Conservation (phyloP, 1,284 basidiomycete genomes). For the Tilletia caries region DNA sequence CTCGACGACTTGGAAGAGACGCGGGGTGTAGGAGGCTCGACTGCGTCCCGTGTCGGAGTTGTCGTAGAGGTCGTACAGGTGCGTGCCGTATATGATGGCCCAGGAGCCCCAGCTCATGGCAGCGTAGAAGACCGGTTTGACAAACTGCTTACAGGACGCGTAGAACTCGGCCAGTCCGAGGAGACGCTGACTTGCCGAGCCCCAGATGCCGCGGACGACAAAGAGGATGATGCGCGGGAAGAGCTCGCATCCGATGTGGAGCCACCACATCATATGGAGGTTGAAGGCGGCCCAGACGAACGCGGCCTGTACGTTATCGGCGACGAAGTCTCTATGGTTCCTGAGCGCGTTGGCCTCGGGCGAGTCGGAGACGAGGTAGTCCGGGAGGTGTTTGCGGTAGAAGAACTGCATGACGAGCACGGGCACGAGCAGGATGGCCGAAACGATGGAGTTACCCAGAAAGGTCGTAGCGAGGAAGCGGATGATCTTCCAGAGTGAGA, state of each 20-base stretch:
- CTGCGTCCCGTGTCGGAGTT: constrained; percentile 21
- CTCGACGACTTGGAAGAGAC: constrained; percentile 49
- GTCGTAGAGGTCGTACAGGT: constrained; percentile 40
- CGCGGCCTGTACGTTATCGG: constrained; percentile 49
- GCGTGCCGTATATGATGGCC: constrained; percentile 47
- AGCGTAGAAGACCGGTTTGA: constrained; percentile 46
- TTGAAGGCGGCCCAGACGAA: constrained; percentile 53
- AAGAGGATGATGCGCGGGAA: constrained; percentile 34
- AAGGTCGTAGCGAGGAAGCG: constrained; percentile 42
- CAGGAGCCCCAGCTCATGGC: constrained; percentile 47
- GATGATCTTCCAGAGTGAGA: constrained; percentile 38
- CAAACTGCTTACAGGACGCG: constrained; percentile 42
- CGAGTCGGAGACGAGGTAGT: background rate
- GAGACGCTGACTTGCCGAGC: constrained; percentile 34
- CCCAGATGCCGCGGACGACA: constrained; percentile 41
- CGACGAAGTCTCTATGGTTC: constrained; percentile 33
- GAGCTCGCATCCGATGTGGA: constrained; percentile 46
- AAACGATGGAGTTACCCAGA: constrained; percentile 46
- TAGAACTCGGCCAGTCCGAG: constrained; percentile 42
- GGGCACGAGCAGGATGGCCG: constrained; percentile 34
- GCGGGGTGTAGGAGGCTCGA: constrained; percentile 40
- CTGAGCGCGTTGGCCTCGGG: constrained; percentile 18
- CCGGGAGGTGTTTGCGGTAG: constrained; percentile 27
- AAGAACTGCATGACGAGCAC: constrained; percentile 44
- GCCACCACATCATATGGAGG: constrained; percentile 46